Evolutionary conservation across 257 asterid species (phyloP).

Genomic region (Ophiorrhiza pumila): DNA sequence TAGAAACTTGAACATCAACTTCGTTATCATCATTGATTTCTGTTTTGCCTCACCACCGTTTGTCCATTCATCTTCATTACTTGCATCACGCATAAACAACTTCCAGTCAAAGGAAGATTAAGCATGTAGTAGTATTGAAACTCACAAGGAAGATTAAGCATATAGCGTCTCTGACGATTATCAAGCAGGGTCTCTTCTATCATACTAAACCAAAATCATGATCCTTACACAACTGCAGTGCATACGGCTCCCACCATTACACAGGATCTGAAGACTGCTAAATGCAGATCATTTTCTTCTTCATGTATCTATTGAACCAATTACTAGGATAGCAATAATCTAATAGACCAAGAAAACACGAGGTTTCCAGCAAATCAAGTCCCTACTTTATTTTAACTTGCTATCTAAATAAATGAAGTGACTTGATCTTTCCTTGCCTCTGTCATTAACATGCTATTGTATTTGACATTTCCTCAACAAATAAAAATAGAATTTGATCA

Average conservation of each 20-base stretch:
- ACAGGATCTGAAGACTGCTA: background rate
- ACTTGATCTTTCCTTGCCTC: background rate
- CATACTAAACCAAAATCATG: background rate
- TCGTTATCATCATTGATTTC: constrained; percentile 44
- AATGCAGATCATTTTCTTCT: background rate
- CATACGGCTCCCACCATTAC: background rate
- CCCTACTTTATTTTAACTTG: background rate
- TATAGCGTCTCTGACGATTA: no score
- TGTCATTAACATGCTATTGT: no score
- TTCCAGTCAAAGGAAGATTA: no score
- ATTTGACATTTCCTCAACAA: background rate
- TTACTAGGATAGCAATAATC: background rate
- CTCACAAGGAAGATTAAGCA: no score
- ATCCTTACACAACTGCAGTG: background rate
- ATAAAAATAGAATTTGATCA: background rate
- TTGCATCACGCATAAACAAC: no score
- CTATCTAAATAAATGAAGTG: background rate
- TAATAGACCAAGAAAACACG: background rate
- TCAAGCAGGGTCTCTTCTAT: background rate
- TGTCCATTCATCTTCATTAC: constrained; percentile 72
- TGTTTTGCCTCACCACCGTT: constrained; percentile 61
- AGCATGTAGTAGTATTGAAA: no score
- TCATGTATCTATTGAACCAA: background rate
- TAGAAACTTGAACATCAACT: no score
- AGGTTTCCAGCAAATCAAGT: background rate